phyloP scores from a whole-genome alignment of 306 rosid genomes.

The Neltuma alba region DNA sequence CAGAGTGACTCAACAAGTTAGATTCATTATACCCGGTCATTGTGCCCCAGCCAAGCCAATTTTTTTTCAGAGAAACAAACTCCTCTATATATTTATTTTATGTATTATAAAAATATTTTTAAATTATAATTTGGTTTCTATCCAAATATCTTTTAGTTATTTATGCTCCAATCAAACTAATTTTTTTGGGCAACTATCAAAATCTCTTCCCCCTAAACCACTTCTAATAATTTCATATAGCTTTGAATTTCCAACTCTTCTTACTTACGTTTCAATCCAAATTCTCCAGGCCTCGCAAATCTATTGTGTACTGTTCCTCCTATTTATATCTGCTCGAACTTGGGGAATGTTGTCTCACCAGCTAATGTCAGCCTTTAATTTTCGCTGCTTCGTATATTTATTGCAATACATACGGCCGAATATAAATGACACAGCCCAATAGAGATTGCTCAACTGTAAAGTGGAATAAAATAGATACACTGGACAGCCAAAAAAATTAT shows the following conservation, averaged over 20 bases:
- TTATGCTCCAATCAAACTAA: background rate
- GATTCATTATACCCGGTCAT: background rate
- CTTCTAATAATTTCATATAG: background rate
- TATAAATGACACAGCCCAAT: conserved; percentile 27
- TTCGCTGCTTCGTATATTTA: conserved; percentile 36
- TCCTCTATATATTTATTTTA: no score
- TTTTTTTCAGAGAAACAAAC: no score
- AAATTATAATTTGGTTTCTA: no score
- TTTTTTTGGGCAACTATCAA: background rate
- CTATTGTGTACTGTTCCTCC: background rate
- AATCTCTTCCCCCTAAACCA: background rate
- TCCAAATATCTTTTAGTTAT: no score
- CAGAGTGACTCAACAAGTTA: background rate
- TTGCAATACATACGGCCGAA: conserved; percentile 35
- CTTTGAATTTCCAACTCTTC: background rate
- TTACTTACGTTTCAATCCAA: background rate
- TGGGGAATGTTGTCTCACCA: conserved; percentile 25
- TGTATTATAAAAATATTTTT: no score
- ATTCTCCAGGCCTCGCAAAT: background rate
- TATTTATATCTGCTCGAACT: background rate
- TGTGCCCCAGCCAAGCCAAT: background rate
- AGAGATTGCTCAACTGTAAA: conserved; percentile 34
- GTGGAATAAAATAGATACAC: conserved; percentile 32
- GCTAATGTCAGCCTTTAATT: conserved; percentile 40
- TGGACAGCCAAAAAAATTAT: conserved; percentile 30